These are phyloP conservation scores for Amanita brunnescens DNA, from an alignment of 768 basidiomycete genomes.

Conservation along the genomic window DNA sequence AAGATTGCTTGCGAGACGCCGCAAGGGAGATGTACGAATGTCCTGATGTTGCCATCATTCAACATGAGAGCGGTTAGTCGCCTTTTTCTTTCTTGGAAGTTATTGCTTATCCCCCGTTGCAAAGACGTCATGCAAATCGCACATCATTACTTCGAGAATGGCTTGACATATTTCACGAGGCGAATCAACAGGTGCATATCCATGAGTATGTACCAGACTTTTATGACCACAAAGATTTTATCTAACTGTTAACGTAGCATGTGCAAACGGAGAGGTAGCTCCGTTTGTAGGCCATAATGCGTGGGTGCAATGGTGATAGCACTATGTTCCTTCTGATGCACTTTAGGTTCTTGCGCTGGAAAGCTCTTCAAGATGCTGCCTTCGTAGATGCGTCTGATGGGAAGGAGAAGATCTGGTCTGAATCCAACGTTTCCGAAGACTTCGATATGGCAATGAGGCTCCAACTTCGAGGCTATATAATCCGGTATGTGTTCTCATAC, in stretches of 20 bases:
- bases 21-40: constrained; percentile 72
- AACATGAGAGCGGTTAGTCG: constrained; percentile 61
- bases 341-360: constrained; percentile 66
- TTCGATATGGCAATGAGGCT: constrained; percentile 74
- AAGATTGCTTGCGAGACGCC: constrained; percentile 81
- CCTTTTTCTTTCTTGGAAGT: constrained; percentile 10
- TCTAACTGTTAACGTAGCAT: constrained; percentile 30
- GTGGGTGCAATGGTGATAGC: constrained; percentile 12
- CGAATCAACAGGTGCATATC: constrained; percentile 70
- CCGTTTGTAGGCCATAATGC: constrained; percentile 86
- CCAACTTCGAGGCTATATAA: constrained; percentile 53
- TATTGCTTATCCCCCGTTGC: neutral
- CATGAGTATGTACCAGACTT: constrained; percentile 44
- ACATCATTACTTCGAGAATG: constrained; percentile 85
- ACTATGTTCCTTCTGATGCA: neutral
- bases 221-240: constrained; percentile 15
- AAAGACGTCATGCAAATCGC: constrained; percentile 77
- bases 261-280: constrained; percentile 73
- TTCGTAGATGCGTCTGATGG: constrained; percentile 61
- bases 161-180: constrained; percentile 76
- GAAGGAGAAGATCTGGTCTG: constrained; percentile 66
- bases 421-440: constrained; percentile 73
- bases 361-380: constrained; percentile 76
- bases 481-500: constrained; percentile 31
- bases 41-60: constrained; percentile 75